phyloP scores from a whole-genome alignment of 352 stramenopile genomes.

The Globisporangium apiculatum region DNA sequence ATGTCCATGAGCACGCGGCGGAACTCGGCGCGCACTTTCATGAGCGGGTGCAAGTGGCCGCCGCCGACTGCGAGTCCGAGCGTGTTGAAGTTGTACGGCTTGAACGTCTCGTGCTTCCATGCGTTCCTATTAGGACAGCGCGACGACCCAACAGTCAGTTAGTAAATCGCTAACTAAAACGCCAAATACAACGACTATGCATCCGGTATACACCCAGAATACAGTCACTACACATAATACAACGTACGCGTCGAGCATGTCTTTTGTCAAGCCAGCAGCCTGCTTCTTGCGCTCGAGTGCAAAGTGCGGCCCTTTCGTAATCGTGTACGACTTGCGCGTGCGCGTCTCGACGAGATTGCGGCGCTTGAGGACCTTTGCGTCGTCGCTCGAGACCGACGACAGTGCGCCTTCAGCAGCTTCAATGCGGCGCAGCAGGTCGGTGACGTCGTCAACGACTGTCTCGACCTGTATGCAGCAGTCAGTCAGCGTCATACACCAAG shows the following conservation, averaged over 20 bases:
- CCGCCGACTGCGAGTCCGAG: conserved; percentile 91
- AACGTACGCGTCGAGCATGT: conserved; percentile 94
- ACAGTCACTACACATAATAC: conserved; percentile 34
- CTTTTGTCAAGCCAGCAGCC: conserved; percentile 96
- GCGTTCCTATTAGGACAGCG: conserved; percentile 38
- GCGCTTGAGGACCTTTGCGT: conserved; percentile 77
- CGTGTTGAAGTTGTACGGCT: conserved; percentile 99
- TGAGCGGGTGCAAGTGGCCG: conserved; percentile 97
- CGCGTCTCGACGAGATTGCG: conserved; percentile 76
- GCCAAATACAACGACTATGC: too few species aligned
- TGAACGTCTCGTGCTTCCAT: conserved; percentile 96
- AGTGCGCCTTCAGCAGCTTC: conserved; percentile 45
- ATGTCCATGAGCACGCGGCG: conserved; percentile 99
- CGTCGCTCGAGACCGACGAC: conserved; percentile 58
- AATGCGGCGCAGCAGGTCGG: conserved; percentile 85
- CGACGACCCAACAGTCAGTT: too few species aligned
- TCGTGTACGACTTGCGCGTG: conserved; percentile 92
- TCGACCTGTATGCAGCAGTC: conserved; percentile 26
- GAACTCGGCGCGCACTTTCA: conserved; percentile 98
- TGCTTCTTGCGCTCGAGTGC: conserved; percentile 93
- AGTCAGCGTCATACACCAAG: too few species aligned
- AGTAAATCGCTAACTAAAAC: too few species aligned
- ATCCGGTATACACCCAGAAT: too few species aligned
- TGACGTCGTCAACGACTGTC: conserved; percentile 52
- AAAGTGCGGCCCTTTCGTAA: conserved; percentile 92